Conservation (phyloP, 192 early-diverging fungal genomes). For the Podila epicladia region DNA sequence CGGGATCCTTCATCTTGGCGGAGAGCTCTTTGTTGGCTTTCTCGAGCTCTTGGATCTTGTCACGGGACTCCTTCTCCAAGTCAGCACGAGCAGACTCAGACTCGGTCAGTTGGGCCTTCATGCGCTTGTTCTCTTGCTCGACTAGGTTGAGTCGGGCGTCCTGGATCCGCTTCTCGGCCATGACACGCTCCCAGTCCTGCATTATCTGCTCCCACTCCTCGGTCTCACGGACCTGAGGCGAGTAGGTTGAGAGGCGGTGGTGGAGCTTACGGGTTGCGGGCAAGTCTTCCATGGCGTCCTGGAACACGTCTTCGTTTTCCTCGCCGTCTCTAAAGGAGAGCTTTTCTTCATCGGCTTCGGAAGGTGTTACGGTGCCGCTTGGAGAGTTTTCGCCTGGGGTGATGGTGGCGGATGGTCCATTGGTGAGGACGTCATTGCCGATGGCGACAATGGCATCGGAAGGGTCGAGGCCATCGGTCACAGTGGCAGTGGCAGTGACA, state of each 20-base stretch:
- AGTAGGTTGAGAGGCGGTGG: constrained; percentile 20
- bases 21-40: constrained; percentile 22
- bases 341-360: constrained; percentile 8
- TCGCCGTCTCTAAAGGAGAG: constrained; percentile 6
- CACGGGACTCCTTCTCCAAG: constrained; percentile 18
- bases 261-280: constrained; percentile 30
- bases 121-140: constrained; percentile 43
- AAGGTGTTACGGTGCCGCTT: constrained; percentile 24
- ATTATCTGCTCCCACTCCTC: constrained; percentile 47
- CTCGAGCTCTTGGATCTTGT: constrained; percentile 22
- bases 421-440: constrained; percentile 42
- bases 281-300: constrained; percentile 37
- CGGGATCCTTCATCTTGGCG: constrained; percentile 25
- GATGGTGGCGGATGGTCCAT: constrained; percentile 16
- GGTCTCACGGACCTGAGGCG: constrained; percentile 11
- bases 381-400: neutral
- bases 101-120: constrained; percentile 37
- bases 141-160: constrained; percentile 33
- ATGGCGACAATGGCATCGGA: constrained; percentile 43
- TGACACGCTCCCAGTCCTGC: constrained; percentile 41
- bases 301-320: constrained; percentile 11
- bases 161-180: constrained; percentile 46
- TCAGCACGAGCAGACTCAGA: constrained; percentile 23
- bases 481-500: neutral
- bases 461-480: neutral